These are phyloP conservation scores for Komagataella pseudopastoris DNA, from an alignment of 805 yeast genomes.

Conservation along the genomic window DNA sequence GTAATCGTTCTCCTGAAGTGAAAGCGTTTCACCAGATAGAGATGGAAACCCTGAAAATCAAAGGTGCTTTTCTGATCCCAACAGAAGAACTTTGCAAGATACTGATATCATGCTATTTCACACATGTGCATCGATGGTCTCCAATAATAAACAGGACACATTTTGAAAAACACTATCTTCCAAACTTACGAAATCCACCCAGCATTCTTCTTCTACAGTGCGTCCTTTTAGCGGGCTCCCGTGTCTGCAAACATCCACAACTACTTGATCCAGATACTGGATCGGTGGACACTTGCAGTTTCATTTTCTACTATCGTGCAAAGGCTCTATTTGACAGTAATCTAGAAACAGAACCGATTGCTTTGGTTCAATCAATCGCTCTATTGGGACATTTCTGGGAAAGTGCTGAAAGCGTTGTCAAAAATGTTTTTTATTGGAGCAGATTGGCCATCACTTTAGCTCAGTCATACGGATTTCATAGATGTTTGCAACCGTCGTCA, in stretches of 20 bases:
- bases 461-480: conserved; percentile 66
- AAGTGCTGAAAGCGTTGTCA: conserved; percentile 55
- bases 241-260: conserved; percentile 41
- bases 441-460: conserved; percentile 58
- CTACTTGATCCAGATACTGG: conserved; percentile 28
- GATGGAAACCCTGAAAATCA: conserved; percentile 43
- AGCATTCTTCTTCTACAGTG: conserved; percentile 52
- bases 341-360: conserved; percentile 51
- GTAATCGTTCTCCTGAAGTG: not conserved
- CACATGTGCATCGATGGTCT: conserved; percentile 48
- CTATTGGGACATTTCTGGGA: conserved; percentile 63
- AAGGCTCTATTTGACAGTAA: conserved; percentile 62
- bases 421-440: conserved; percentile 58
- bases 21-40: conserved; percentile 26
- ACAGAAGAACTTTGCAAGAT: conserved; percentile 42
- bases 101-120: conserved; percentile 48
- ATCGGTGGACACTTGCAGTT: conserved; percentile 29
- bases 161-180: conserved; percentile 40
- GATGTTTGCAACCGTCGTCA: conserved; percentile 16
- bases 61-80: conserved; percentile 66
- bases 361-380: conserved; percentile 46
- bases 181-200: conserved; percentile 42
- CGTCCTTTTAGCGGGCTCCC: conserved; percentile 54
- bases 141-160: conserved; percentile 54
- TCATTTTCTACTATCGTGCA: conserved; percentile 57